Evolutionary conservation across 495 filamentous ascomycete species (phyloP).

Genomic region (Hypoxylon lienhwacheense): DNA sequence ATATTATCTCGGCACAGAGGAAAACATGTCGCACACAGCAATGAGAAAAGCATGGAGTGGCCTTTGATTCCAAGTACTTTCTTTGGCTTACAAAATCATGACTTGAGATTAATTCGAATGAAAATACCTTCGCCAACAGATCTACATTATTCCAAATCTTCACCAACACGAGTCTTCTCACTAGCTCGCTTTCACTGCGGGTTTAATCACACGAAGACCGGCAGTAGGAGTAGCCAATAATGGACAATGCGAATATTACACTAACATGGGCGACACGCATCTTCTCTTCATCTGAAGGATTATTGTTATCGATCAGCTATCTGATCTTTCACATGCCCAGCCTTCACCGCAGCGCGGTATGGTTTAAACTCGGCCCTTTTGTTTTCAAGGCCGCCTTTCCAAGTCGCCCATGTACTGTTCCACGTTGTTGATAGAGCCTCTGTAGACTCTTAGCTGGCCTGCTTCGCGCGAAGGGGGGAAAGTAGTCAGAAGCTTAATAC

Average conservation of each 20-base stretch:
- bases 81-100: no score
- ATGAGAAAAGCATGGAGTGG: no score
- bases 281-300: neutral
- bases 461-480: constrained; percentile 9
- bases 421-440: neutral
- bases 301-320: neutral
- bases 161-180: neutral
- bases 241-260: neutral
- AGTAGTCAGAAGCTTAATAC: constrained; percentile 1
- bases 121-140: no score
- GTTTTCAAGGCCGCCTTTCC: neutral
- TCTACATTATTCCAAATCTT: neutral
- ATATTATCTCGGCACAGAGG: no score
- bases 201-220: constrained; percentile 2
- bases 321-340: neutral
- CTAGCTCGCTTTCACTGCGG: neutral
- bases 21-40: no score
- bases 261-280: neutral
- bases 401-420: neutral
- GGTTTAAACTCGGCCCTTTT: neutral
- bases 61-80: no score
- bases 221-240: constrained; percentile 7
- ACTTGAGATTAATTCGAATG: no score
- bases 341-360: neutral
- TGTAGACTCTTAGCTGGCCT: neutral